Evolutionary conservation across 495 filamentous ascomycete species (phyloP).

Genomic region (Hypoxylon lienhwacheense): DNA sequence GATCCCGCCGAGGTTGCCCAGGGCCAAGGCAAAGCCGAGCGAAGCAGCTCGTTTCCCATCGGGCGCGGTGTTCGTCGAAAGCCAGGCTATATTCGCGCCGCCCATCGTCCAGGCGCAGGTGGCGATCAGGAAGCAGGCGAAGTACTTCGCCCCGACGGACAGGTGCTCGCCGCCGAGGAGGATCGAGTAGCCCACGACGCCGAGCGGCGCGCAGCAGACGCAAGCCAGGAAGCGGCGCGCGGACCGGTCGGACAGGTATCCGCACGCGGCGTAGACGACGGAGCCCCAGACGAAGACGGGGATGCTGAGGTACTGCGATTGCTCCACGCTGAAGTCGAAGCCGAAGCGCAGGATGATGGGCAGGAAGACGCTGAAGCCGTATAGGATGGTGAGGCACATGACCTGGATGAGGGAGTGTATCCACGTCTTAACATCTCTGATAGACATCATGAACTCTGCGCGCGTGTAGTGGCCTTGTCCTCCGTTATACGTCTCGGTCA

Average conservation of each 20-base stretch:
- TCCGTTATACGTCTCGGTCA: constrained; percentile 58
- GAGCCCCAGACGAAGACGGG: constrained; percentile 69
- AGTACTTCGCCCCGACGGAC: constrained; percentile 62
- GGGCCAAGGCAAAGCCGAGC: constrained; percentile 44
- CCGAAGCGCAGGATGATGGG: constrained; percentile 72
- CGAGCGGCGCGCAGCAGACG: constrained; percentile 56
- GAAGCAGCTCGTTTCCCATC: constrained; percentile 49
- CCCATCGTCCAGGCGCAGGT: constrained; percentile 42
- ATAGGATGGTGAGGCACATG: constrained; percentile 67
- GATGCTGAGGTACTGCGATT: constrained; percentile 71
- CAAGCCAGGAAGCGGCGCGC: constrained; percentile 60
- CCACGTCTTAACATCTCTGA: constrained; percentile 60
- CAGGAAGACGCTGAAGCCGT: constrained; percentile 72
- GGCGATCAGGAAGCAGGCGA: constrained; percentile 65
- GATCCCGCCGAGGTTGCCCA: constrained; percentile 48
- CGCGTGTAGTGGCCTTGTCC: constrained; percentile 61
- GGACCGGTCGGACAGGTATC: constrained; percentile 60
- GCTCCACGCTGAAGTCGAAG: constrained; percentile 61
- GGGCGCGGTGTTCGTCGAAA: constrained; percentile 46
- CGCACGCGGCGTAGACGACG: constrained; percentile 59
- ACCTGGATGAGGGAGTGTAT: constrained; percentile 66
- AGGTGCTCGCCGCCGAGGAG: constrained; percentile 55
- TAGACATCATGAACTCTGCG: constrained; percentile 45
- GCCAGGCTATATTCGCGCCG: constrained; percentile 64
- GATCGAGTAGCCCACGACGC: constrained; percentile 65